Conservation (phyloP, 208 protist genomes). For the Leishmania major region DNA sequence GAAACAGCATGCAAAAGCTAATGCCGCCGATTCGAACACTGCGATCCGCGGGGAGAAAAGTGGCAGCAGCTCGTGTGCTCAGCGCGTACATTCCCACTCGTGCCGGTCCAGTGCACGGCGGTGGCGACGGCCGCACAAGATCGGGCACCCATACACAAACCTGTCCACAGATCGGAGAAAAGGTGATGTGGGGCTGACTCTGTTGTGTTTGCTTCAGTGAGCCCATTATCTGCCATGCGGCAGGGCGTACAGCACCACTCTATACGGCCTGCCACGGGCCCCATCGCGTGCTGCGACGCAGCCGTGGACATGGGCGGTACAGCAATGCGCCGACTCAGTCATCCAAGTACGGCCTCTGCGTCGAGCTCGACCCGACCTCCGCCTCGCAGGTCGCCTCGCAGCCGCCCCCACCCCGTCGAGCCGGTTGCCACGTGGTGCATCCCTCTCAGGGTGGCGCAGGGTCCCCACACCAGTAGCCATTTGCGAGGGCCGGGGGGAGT, state of each 20-base stretch:
- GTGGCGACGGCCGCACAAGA: background rate
- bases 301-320: background rate
- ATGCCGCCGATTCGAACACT: background rate
- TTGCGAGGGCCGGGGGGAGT: background rate
- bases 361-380: background rate
- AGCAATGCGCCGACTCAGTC: background rate
- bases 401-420: background rate
- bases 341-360: background rate
- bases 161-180: background rate
- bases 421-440: background rate
- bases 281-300: background rate
- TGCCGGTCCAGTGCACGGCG: background rate
- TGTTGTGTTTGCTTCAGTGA: background rate
- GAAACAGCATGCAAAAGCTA: background rate
- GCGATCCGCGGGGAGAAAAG: background rate
- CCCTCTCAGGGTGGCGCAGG: background rate
- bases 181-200: background rate
- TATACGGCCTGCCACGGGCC: background rate
- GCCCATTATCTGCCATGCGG: background rate
- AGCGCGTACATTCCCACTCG: background rate
- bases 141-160: background rate
- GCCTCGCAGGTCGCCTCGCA: background rate
- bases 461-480: background rate
- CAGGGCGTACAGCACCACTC: background rate
- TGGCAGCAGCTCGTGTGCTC: background rate